Base-by-base conservation (phyloP, 2,329 filamentous ascomycete species). In the Calycina marina region DNA sequence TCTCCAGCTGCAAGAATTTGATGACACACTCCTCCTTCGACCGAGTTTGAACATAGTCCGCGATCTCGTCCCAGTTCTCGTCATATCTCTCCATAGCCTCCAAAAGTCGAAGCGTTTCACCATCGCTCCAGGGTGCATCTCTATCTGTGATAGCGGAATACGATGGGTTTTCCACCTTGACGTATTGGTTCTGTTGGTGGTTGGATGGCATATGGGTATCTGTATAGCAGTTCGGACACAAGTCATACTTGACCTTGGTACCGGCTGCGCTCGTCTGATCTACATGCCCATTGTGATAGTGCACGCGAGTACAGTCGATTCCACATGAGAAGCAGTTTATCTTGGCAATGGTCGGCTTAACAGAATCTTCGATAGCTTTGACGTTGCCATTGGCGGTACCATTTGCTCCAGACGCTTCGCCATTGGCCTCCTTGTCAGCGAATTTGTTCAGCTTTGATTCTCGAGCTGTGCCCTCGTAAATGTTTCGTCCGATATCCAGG, bases 1-100 rank as follows among this genome's bases (percentile, higher is more conserved):
- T 98, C 45, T 94, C 88, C 20, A 98, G 66, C 52, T 94, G 85
- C 42, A 98, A 58, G 62, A 98, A 98, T 54, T 94, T 90, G 47
- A 96, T 68, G 11, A 96, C 88, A 54, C 90, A 98, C 59, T 98
- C 88, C 56, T 98, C 92, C 32, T 84, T 71, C 2, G 85, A 93
- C 38, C 88, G 77, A 3, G 84, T 92, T 30, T 81, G 81, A 26
- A 98, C 90, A 50, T 94, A 82, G 41, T 88, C 84, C 1, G 92
- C 77, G 43, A 98, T 86, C 48, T 83, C 74, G 36, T 81, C 78
- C 90, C 90, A 98, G 57, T 96, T 84, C 39, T 96, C 88, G 43
- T 96, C 88, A 47, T 88, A 93, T 46, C 79, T 72, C 58, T 98
- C 90, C 30, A 98, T 63, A 6, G 74, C 92, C 56, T 98, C 90